A percentile compares a stretch with the other conserved stretches of the same genome.
phyloP scores from a whole-genome alignment of 2,329 filamentous ascomycete genomes.

The Falciphora oryzae region DNA sequence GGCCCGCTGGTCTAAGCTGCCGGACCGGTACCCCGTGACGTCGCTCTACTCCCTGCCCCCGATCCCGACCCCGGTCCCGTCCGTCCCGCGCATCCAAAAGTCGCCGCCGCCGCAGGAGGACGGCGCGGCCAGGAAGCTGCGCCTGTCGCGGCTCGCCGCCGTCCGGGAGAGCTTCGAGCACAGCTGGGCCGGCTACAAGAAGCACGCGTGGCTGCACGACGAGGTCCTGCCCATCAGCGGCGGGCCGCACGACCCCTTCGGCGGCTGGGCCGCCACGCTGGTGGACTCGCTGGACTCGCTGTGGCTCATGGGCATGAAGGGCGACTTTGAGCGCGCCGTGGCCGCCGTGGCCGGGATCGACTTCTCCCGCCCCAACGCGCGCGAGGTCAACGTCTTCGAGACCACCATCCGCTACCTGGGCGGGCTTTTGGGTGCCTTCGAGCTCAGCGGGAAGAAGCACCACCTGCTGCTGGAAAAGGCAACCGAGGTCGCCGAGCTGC shows the following conservation, averaged over 20 bases:
- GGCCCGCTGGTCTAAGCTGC: slow-evolving; percentile 26
- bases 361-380: slow-evolving; percentile 35
- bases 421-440: slow-evolving; percentile 24
- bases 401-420: slow-evolving; percentile 28
- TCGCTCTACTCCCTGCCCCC: slow-evolving; percentile 30
- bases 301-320: slow-evolving; percentile 50
- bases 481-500: slow-evolving; percentile 55
- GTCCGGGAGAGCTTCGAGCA: slow-evolving; percentile 47
- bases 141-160: slow-evolving; percentile 33
- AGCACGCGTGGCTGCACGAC: slow-evolving; percentile 58
- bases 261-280: slow-evolving; percentile 52
- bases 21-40: slow-evolving; percentile 28
- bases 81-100: slow-evolving; percentile 58
- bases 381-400: slow-evolving; percentile 32
- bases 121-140: slow-evolving; percentile 25
- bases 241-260: slow-evolving; percentile 49
- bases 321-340: slow-evolving; percentile 46
- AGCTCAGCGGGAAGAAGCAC: slow-evolving; percentile 35
- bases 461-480: slow-evolving; percentile 55
- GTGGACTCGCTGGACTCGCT: slow-evolving; percentile 48
- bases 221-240: slow-evolving; percentile 55
- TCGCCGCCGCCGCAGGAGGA: slow-evolving; percentile 43
- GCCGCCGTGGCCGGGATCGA: slow-evolving; percentile 38
- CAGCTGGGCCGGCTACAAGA: slow-evolving; percentile 56
- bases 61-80: slow-evolving; percentile 31